phyloP scores from a whole-genome alignment of 441 rosid species.

The Pelargonium fulgidum region DNA sequence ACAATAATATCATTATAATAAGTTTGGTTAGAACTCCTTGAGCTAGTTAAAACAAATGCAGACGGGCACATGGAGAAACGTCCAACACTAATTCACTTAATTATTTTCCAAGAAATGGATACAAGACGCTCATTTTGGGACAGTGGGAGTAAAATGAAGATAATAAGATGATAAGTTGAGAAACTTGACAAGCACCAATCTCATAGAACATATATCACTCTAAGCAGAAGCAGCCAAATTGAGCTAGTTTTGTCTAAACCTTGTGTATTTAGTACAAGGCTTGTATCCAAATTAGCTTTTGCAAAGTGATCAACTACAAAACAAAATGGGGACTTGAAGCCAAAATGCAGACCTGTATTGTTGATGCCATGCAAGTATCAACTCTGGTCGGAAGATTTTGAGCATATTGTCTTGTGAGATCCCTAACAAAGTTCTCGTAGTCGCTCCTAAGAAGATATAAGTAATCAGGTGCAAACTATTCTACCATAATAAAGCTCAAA shows the following conservation, averaged over 20 bases:
- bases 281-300: neutral
- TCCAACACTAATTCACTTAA: too few relatives aligned
- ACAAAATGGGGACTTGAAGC: neutral
- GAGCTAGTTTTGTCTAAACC: too few relatives aligned
- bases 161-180: neutral
- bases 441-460: slow-evolving; percentile 43
- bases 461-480: slow-evolving; percentile 4
- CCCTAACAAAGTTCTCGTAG: slow-evolving; percentile 79
- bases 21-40: too few relatives aligned
- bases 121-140: too few relatives aligned
- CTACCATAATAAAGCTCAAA: slow-evolving; percentile 16
- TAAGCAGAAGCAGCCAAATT: neutral
- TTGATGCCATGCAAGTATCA: slow-evolving; percentile 69
- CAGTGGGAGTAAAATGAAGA: neutral
- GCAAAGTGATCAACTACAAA: too few relatives aligned
- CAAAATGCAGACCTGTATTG: slow-evolving; percentile 58
- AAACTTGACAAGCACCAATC: neutral
- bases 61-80: too few relatives aligned
- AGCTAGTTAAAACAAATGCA: too few relatives aligned
- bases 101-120: too few relatives aligned
- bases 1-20: too few relatives aligned
- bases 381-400: slow-evolving; percentile 64
- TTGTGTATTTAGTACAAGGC: neutral
- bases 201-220: neutral
- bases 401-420: slow-evolving; percentile 54